Evolutionary conservation across 176 grass and related monocot genomes (phyloP), one percentile per base, ranked within the genome.

Genomic region (Tuctoria greenei): DNA sequence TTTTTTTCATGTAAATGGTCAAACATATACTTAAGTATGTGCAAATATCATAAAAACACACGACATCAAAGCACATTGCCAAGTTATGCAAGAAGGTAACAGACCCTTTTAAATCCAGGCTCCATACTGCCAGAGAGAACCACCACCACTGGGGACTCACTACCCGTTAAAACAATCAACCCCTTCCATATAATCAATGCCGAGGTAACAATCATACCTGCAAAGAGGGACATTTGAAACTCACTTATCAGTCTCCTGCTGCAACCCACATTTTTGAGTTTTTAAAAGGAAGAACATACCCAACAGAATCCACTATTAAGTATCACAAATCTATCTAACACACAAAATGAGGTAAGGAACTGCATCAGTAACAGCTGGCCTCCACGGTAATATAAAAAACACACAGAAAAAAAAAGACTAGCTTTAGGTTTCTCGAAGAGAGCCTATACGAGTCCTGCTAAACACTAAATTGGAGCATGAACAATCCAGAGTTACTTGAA

Each of bases 41-140:
- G n/a, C n/a, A n/a, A n/a, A n/a, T n/a, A n/a, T n/a, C n/a, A n/a
- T n/a, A n/a, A n/a, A n/a, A n/a, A n/a, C n/a, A n/a, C n/a, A n/a
- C n/a, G n/a, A n/a, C n/a, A 82, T 35, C 4, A 8, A 81, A 56
- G n/a, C 18, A 37, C 6, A 61, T 41, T 67, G 43, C 42, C 10
- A 14, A 14, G 50, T 36, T 14, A 23, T 50, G 10, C 26, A 25
- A 40, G 1, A 25, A 61, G n/a, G 39, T 14, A 83, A 88, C 89
- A 46, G 3, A 88, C 89, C 85, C 89, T 84, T 79, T 85, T 87
- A 84, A 91, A 91, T 83, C 89, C 89, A 51, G 89, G 89, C 70
- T 87, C 89, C 89, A 91, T 91, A 73, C 89, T 91, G 43, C 85
- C 89, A 73, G 89, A 91, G 46, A 91, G 85, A 81, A 91, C 89